Evolutionary conservation across 331 rosid genomes (phyloP).

Genomic region (Malus hybrid): DNA sequence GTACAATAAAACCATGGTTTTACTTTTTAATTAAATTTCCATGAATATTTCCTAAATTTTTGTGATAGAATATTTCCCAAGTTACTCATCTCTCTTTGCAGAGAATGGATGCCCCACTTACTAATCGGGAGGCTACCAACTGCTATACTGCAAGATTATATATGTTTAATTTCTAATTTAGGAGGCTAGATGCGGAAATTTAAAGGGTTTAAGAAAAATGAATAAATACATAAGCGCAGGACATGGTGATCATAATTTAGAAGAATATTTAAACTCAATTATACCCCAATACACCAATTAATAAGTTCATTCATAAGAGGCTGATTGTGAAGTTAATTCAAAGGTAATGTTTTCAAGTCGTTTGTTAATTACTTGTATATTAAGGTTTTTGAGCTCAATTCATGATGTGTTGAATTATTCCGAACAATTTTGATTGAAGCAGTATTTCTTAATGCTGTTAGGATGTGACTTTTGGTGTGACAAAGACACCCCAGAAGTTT

Average conservation of each 20-base stretch:
- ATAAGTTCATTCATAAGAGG: not conserved
- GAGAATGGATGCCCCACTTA: not conserved
- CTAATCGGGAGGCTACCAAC: not conserved
- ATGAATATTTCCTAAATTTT: too few species aligned
- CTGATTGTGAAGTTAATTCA: not conserved
- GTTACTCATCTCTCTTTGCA: not conserved
- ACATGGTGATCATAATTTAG: not conserved
- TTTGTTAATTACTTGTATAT: not conserved
- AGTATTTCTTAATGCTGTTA: not conserved
- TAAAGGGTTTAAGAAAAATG: not conserved
- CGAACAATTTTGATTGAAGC: not conserved
- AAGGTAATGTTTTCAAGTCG: not conserved
- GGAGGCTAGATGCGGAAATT: not conserved
- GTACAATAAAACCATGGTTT: not conserved
- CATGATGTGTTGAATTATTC: not conserved
- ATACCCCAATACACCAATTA: not conserved
- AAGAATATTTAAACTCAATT: not conserved
- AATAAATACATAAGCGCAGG: not conserved
- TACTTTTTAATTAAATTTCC: not conserved
- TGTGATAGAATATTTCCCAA: not conserved
- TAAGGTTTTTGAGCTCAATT: not conserved
- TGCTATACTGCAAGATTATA: not conserved
- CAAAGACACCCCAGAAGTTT: not conserved
- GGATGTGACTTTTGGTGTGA: not conserved
- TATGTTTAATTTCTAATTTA: not conserved